Percentiles rank a stretch among this genome's conserved stretches.
Evolutionary conservation across 2,329 filamentous ascomycete species (phyloP).

Genomic region (Neopestalotiopsis sp.): DNA sequence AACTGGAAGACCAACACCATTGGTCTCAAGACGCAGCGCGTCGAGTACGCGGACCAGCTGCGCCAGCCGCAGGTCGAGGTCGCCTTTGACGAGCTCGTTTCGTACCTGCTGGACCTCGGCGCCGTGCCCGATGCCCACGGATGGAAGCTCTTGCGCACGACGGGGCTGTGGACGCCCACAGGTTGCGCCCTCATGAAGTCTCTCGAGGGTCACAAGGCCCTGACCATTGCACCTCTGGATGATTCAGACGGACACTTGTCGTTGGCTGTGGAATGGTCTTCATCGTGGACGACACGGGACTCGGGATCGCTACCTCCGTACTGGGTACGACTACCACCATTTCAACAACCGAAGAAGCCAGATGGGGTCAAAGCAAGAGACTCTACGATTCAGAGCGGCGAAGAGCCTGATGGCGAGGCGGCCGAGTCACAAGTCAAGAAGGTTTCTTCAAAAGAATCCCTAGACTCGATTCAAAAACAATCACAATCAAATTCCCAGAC

Average conservation of each 20-base stretch:
- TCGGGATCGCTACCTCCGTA: slow-evolving; percentile 62
- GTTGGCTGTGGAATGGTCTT: slow-evolving; percentile 61
- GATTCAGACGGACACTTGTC: slow-evolving; percentile 67
- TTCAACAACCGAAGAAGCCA: slow-evolving; percentile 20
- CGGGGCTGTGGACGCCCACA: slow-evolving; percentile 65
- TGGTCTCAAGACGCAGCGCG: slow-evolving; percentile 65
- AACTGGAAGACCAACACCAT: slow-evolving; percentile 70
- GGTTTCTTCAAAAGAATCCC: slow-evolving; percentile 32
- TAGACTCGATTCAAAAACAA: slow-evolving; percentile 43
- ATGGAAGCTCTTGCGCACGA: slow-evolving; percentile 61
- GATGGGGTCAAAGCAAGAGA: slow-evolving; percentile 18
- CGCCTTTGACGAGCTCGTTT: slow-evolving; percentile 64
- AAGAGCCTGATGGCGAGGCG: not conserved
- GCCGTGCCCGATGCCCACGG: slow-evolving; percentile 65
- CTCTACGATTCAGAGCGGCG: not conserved
- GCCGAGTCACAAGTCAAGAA: slow-evolving; percentile 20
- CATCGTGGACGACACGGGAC: slow-evolving; percentile 58
- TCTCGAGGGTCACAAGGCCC: slow-evolving; percentile 55
- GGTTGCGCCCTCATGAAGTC: slow-evolving; percentile 62
- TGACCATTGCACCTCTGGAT: slow-evolving; percentile 60
- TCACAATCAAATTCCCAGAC: slow-evolving; percentile 31
- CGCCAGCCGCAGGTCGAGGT: slow-evolving; percentile 59
- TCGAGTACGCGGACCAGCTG: slow-evolving; percentile 66
- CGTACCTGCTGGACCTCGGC: slow-evolving; percentile 68
- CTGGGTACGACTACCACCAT: slow-evolving; percentile 58